Evolutionary conservation across 768 basidiomycete species (phyloP).

Genomic region (Tubosaeta brunneosetosa): DNA sequence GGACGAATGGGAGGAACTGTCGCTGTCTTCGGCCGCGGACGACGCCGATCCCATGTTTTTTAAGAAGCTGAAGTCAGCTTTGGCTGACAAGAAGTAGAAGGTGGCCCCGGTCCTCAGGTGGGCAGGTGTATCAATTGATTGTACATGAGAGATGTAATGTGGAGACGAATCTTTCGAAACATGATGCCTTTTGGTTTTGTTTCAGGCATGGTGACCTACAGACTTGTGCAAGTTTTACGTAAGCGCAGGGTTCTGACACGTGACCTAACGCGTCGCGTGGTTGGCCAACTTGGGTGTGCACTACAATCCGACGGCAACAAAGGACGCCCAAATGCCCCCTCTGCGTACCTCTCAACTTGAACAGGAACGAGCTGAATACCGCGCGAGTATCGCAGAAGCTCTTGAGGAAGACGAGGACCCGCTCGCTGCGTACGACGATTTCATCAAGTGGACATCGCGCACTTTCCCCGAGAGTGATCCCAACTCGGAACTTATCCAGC

Average conservation of each 20-base stretch:
- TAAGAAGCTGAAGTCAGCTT: slow-evolving; percentile 1
- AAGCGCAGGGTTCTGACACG: slow-evolving; percentile 11
- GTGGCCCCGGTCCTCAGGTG: no score
- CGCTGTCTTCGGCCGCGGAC: slow-evolving; percentile 17
- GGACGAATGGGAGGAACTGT: slow-evolving; percentile 10
- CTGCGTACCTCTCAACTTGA: slow-evolving; percentile 25
- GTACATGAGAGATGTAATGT: no score
- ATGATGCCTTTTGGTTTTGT: no score
- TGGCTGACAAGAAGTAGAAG: not conserved
- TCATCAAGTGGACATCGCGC: slow-evolving; percentile 86
- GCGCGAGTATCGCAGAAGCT: slow-evolving; percentile 44
- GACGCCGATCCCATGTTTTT: slow-evolving; percentile 15
- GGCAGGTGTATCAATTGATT: no score
- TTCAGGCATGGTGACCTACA: no score
- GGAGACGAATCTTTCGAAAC: no score
- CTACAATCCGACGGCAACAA: not conserved
- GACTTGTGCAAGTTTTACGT: not conserved
- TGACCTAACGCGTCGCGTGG: slow-evolving; percentile 31
- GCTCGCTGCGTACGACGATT: slow-evolving; percentile 77
- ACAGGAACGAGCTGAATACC: slow-evolving; percentile 31
- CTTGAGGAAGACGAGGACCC: slow-evolving; percentile 80
- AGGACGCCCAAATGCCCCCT: slow-evolving; percentile 19
- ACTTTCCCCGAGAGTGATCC: slow-evolving; percentile 68
- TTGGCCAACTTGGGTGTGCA: slow-evolving; percentile 5
- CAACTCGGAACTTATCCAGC: slow-evolving; percentile 67